phyloP scores from a whole-genome alignment of 129 eudicot species.

The Flaveria ramosissima region DNA sequence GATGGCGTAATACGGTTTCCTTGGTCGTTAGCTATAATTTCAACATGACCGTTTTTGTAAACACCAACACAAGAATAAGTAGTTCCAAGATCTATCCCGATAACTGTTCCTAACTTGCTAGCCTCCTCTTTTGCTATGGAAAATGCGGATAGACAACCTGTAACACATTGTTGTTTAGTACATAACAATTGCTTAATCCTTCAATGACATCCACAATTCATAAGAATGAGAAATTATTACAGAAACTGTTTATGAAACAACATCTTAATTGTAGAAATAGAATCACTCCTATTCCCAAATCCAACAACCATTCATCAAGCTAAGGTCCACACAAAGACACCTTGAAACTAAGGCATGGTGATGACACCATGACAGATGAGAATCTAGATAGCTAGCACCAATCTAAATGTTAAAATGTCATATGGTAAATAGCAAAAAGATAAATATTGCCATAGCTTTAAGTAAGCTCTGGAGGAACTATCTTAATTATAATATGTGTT shows the following conservation, averaged over 20 bases:
- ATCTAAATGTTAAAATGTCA: background rate
- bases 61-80: slow-evolving; percentile 81
- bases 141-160: slow-evolving; percentile 64
- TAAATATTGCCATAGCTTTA: background rate
- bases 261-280: background rate
- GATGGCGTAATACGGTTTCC: slow-evolving; percentile 80
- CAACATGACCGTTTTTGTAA: slow-evolving; percentile 75
- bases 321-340: background rate
- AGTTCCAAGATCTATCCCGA: slow-evolving; percentile 76
- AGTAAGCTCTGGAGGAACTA: background rate
- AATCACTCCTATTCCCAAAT: background rate
- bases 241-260: background rate
- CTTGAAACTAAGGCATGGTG: background rate
- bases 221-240: background rate
- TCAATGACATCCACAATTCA: slow-evolving; percentile 2
- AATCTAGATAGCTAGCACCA: background rate
- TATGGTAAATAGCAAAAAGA: background rate
- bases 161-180: slow-evolving; percentile 22
- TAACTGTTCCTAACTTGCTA: slow-evolving; percentile 68
- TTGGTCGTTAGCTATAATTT: slow-evolving; percentile 75
- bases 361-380: background rate
- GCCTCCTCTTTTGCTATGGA: slow-evolving; percentile 72
- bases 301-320: background rate
- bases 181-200: slow-evolving; percentile 10
- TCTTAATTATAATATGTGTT: slow-evolving; percentile 7